phyloP scores from a whole-genome alignment of 768 basidiomycete genomes.

The Dendrothele bispora region DNA sequence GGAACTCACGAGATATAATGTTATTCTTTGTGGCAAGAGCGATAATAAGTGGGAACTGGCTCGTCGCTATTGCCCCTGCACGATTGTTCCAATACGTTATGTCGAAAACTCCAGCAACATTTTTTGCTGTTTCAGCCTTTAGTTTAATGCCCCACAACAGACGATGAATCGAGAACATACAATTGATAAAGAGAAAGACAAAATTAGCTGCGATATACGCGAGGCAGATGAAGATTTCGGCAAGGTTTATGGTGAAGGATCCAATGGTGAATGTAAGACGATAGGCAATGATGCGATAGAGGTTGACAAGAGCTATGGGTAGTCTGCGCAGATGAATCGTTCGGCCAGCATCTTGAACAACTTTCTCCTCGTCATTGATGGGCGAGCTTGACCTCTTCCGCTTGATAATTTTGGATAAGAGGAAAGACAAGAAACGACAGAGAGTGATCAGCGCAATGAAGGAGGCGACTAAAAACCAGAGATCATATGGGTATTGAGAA shows the following conservation, averaged over 20 bases:
- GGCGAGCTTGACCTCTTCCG: conserved; percentile 6
- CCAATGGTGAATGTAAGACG: conserved; percentile 28
- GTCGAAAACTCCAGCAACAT: conserved; percentile 5
- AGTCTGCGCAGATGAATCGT: conserved; percentile 17
- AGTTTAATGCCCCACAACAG: neutral
- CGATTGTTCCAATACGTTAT: conserved; percentile 22
- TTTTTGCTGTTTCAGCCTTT: conserved; percentile 9
- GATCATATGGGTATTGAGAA: conserved; percentile 36
- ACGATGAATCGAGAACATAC: conserved; percentile 7
- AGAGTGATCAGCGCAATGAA: conserved; percentile 42
- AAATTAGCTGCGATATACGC: conserved; percentile 38
- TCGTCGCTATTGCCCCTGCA: conserved; percentile 29
- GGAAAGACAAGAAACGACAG: conserved; percentile 28
- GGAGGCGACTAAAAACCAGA: conserved; percentile 41
- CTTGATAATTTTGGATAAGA: conserved; percentile 17
- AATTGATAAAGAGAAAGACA: conserved; percentile 26
- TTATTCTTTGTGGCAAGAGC: conserved; percentile 54
- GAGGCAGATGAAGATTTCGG: conserved; percentile 36
- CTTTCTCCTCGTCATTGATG: neutral
- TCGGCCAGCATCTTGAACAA: neutral
- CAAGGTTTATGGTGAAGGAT: conserved; percentile 37
- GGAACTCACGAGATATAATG: conserved; percentile 34
- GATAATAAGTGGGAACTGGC: conserved; percentile 43
- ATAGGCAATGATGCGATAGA: conserved; percentile 29
- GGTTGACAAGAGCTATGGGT: conserved; percentile 19